Evolutionary conservation across 106 monocot species (phyloP), one percentile per base, ranked within the genome.

Genomic region (Amphibolis antarctica): DNA sequence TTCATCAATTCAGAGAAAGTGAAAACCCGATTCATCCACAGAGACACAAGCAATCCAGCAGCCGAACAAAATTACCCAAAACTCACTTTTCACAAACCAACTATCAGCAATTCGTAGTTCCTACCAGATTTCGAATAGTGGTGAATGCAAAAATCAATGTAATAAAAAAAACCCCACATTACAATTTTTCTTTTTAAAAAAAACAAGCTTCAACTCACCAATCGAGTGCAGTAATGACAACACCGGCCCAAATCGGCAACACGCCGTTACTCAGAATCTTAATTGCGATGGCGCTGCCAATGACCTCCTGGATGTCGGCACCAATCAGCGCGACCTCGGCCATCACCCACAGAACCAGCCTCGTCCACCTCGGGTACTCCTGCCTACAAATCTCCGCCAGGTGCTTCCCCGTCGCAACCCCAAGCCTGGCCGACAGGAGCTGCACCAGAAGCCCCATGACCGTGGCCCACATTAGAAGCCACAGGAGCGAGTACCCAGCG

Each of bases 241-340:
- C 83, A 4, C 87, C 87, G 19, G 75, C 80, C 87, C 83, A 88
- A 2, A 88, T 68, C 6, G 77, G 83, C 25, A 88, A 42, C 27
- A 74, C 59, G 1, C 83, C 87, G 11, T 75, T 62, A 51, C 81
- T 81, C 48, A 88, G 73, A 46, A 84, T 88, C 78, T 76, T 75
- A 36, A 83, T 78, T 0, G 87, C 83, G 46, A 88, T 84, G 28
- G 88, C 88, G 27, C 83, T 83, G 27, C 88, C 88, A 64, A 88
- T 88, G 23, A 88, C 87, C 73, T 88, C 87, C 78, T 88, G 88
- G 11, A 88, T 84, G 42, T 88, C 88, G 9, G 83, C 88, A 43
- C 83, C 81, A 43, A 88, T 78, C 68, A 88, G 47, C 14, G 88
- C 80, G 44, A 83, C 70, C 73, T 88, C 88, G 22, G 88, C 78